Base-by-base conservation (phyloP, 2,329 filamentous ascomycete species). In the Teratosphaeria viscida region DNA sequence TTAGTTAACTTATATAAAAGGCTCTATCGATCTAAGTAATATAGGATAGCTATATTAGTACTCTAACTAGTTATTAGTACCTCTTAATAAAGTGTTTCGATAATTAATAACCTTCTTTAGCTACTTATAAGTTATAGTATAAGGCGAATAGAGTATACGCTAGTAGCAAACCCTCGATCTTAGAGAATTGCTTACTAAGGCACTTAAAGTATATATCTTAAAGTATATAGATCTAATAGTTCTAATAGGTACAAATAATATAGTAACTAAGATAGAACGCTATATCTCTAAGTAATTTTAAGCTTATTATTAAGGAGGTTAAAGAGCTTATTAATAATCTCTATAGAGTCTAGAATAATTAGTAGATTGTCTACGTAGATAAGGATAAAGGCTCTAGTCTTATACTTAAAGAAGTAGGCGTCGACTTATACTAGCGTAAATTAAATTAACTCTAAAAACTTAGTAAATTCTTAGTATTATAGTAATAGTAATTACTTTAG, bases 401-500 rank as follows among this genome's bases (percentile, higher is more conserved):
- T 10, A 27, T 57, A 16, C 16, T 34, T 52, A n/a, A 59, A 56
- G 16, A 56, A 11, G 26, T 11, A 55, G 8, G 52, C 23, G 26
- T n/a, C n/a, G n/a, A n/a, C n/a, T n/a, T n/a, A n/a, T n/a, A n/a
- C n/a, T n/a, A n/a, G n/a, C n/a, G n/a, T 57, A 12, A 47, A 55
- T 29, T 27, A 11, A 12, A 58, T 59, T 5, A 26, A 55, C 16
- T 27, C 12, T 23, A 60, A 32, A 34, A 59, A 60, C 35, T 54
- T 59, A 5, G 49, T 54, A 12, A 60, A 39, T 35, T 59, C 52
- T 29, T 60, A 8, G 27, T 60, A 59, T 56, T 32, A 60, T 11
- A 58, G 52, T 5, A 54, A n/a, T n/a, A 39, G 59, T 55, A 60
- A 62, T 58, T 67, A 59, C 23, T 65, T 65, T 3, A 66, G n/a